These are phyloP conservation scores for Metschnikowia lachancei DNA, from an alignment of 805 yeast genomes.

Conservation along the genomic window DNA sequence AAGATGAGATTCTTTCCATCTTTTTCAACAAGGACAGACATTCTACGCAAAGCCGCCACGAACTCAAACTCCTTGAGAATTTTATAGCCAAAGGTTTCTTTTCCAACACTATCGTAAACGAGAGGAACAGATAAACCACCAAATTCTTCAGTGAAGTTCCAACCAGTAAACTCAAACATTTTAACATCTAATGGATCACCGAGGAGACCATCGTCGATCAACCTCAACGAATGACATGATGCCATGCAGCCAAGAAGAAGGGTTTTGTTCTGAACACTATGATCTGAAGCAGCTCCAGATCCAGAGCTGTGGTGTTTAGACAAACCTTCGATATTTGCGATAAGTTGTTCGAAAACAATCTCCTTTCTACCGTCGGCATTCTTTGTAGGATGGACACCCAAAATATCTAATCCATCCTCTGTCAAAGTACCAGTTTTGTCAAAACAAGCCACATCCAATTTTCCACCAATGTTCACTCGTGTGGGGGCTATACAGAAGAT, in stretches of 20 bases:
- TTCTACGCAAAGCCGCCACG: slow-evolving; percentile 77
- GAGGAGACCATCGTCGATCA: slow-evolving; percentile 71
- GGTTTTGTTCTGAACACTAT: slow-evolving; percentile 30
- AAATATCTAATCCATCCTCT: slow-evolving; percentile 91
- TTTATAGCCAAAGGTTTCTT: slow-evolving; percentile 25
- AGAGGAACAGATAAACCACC: slow-evolving; percentile 22
- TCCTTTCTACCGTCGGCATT: slow-evolving; percentile 42
- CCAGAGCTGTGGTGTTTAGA: slow-evolving; percentile 3
- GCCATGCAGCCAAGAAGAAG: slow-evolving; percentile 49
- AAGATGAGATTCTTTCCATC: slow-evolving; percentile 31
- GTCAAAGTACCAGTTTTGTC: slow-evolving; percentile 98
- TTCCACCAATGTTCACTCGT: slow-evolving; percentile 94
- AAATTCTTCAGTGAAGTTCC: slow-evolving; percentile 72
- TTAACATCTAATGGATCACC: slow-evolving; percentile 95
- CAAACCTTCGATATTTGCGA: slow-evolving; percentile 13
- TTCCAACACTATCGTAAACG: slow-evolving; percentile 19
- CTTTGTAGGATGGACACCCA: slow-evolving; percentile 50
- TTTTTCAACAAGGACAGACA: slow-evolving; percentile 69
- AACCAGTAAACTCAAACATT: slow-evolving; percentile 87
- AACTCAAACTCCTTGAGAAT: slow-evolving; percentile 69
- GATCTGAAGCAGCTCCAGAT: background rate
- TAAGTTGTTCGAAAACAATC: slow-evolving; percentile 33
- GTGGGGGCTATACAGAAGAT: slow-evolving; percentile 94
- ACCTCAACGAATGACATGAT: slow-evolving; percentile 83
- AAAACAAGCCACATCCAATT: slow-evolving; percentile 83